phyloP scores from a whole-genome alignment of 106 monocot species.

The Amphibolis antarctica region DNA sequence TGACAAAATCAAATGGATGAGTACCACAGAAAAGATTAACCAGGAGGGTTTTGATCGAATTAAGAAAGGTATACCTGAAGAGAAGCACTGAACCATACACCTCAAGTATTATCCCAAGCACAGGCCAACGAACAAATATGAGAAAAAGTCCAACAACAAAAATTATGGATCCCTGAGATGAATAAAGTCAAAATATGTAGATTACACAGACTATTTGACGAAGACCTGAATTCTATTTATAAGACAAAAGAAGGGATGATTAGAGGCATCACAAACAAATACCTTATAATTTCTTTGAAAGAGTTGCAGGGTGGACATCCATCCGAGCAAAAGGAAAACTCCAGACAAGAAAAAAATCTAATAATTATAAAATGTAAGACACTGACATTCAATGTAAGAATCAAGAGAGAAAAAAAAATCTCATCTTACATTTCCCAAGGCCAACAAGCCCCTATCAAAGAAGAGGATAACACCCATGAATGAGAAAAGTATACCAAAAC shows the following conservation, averaged over 20 bases:
- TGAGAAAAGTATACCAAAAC: conserved; percentile 61
- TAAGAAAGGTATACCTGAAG: conserved; percentile 42
- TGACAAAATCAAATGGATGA: conserved; percentile 1
- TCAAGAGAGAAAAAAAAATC: not conserved
- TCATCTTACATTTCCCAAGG: conserved; percentile 74
- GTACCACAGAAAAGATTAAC: not conserved
- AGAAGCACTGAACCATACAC: conserved; percentile 59
- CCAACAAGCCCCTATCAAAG: conserved; percentile 83
- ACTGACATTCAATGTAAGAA: not conserved
- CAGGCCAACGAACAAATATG: conserved; percentile 74
- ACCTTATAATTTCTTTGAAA: conserved; percentile 73
- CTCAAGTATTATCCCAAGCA: conserved; percentile 70
- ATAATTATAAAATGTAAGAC: conserved; percentile 2
- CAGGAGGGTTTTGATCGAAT: not conserved
- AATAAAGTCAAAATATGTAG: not conserved
- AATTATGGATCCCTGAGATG: conserved; percentile 54
- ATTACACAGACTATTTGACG: not conserved
- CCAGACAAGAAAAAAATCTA: conserved; percentile 81
- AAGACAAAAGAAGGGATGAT: too few relatives aligned
- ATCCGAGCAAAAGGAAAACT: conserved; percentile 58
- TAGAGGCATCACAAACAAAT: conserved; percentile 1
- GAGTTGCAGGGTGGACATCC: conserved; percentile 56
- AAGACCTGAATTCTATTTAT: too few relatives aligned
- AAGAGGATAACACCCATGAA: conserved; percentile 69
- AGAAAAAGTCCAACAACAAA: conserved; percentile 70